Conservation (phyloP, 2,329 filamentous ascomycete genomes). For the Epichloe hybrida region DNA sequence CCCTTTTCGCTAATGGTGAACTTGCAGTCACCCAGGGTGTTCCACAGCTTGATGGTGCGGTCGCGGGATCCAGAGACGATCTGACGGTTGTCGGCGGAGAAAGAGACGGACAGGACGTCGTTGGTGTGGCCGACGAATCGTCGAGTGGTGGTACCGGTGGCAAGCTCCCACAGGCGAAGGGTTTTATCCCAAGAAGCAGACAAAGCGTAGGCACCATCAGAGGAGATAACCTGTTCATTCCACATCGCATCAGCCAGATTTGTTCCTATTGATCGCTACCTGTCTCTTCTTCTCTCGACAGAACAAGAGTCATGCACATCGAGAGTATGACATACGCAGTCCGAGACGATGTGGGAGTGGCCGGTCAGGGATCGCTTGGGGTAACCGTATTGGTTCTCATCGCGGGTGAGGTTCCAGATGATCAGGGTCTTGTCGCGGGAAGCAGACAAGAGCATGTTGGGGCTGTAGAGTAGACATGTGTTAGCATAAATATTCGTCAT, state of each 20-base stretch:
- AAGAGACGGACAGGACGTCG: slow-evolving; percentile 98
- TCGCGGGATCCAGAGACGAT: slow-evolving; percentile 98
- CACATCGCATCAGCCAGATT: slow-evolving; percentile 12
- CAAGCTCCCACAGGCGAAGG: slow-evolving; percentile 97
- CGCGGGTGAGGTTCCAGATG: slow-evolving; percentile 99
- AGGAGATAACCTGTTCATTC: slow-evolving; percentile 75
- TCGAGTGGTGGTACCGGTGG: slow-evolving; percentile 91
- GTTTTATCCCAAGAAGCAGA: slow-evolving; percentile 99
- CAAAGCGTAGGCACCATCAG: slow-evolving; percentile 96
- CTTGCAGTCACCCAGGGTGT: slow-evolving; percentile 99
- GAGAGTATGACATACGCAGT: slow-evolving; percentile 67
- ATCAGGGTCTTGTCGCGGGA: slow-evolving; percentile 98
- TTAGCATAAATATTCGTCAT: slow-evolving; percentile 7
- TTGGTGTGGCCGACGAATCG: slow-evolving; percentile 99
- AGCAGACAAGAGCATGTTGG: slow-evolving; percentile 98
- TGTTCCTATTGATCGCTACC: slow-evolving; percentile 2
- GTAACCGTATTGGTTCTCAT: slow-evolving; percentile 96
- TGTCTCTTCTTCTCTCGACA: not conserved
- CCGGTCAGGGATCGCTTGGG: slow-evolving; percentile 97
- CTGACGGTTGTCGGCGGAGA: slow-evolving; percentile 99
- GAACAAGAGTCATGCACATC: not conserved
- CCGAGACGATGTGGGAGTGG: slow-evolving; percentile 99
- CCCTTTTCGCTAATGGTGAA: slow-evolving; percentile 99
- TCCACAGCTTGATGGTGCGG: slow-evolving; percentile 99
- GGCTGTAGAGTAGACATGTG: slow-evolving; percentile 37